These are phyloP conservation scores for Beauveria pseudobassiana DNA, from an alignment of 2,329 filamentous ascomycete species.

Conservation along the genomic window DNA sequence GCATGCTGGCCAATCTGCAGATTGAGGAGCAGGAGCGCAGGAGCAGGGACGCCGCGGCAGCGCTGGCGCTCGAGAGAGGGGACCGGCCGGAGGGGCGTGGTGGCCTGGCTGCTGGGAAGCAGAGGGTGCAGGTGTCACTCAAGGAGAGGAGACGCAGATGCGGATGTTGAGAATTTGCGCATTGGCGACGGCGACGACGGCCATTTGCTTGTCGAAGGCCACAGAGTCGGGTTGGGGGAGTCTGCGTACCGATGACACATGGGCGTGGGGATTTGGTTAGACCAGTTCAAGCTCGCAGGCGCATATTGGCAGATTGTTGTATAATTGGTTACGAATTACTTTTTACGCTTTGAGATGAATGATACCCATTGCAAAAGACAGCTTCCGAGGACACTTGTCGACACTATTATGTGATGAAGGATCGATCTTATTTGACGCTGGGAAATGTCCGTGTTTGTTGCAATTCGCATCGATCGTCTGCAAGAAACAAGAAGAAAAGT, in stretches of 20 bases:
- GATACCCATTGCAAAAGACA: constrained; percentile 7
- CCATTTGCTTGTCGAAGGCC: constrained; percentile 44
- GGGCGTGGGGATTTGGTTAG: no score
- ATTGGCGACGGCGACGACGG: constrained; percentile 20
- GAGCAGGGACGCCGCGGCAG: constrained; percentile 30
- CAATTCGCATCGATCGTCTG: neutral
- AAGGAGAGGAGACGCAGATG: constrained; percentile 41
- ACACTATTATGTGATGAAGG: neutral
- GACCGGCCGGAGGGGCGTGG: constrained; percentile 15
- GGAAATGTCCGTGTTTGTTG: neutral
- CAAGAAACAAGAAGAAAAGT: neutral
- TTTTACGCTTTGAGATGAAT: constrained; percentile 7
- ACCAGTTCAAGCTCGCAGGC: neutral
- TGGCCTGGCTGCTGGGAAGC: constrained; percentile 13
- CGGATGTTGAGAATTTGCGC: constrained; percentile 11
- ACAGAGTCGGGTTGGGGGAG: constrained; percentile 32
- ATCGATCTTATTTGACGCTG: neutral
- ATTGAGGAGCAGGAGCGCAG: constrained; percentile 36
- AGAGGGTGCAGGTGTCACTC: constrained; percentile 40
- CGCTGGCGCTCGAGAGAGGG: constrained; percentile 45
- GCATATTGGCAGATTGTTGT: neutral
- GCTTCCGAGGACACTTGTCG: neutral
- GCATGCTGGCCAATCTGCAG: constrained; percentile 33
- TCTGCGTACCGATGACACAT: neutral
- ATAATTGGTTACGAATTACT: neutral